phyloP scores from a whole-genome alignment of 768 basidiomycete genomes.

The Pluteus cervinus region DNA sequence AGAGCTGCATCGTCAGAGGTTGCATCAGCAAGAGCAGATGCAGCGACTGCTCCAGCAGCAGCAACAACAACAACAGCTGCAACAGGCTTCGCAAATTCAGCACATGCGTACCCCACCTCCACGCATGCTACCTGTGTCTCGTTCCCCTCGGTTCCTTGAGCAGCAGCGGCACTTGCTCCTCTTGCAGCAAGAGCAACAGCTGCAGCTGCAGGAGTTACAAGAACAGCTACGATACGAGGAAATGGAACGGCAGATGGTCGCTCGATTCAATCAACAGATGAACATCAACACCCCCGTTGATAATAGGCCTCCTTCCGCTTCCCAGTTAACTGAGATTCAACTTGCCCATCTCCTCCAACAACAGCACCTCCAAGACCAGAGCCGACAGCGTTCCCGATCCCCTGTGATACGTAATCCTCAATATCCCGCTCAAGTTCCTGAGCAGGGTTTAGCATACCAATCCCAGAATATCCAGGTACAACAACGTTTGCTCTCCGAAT shows the following conservation, averaged over 20 bases:
- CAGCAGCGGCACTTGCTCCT: slow-evolving; percentile 66
- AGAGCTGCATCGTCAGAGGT: slow-evolving; percentile 27
- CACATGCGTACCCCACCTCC: slow-evolving; percentile 62
- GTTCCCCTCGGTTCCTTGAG: slow-evolving; percentile 76
- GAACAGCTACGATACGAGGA: slow-evolving; percentile 63
- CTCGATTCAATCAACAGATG: slow-evolving; percentile 45
- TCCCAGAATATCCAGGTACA: slow-evolving; percentile 68
- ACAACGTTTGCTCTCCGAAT: slow-evolving; percentile 70
- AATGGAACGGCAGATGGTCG: slow-evolving; percentile 54
- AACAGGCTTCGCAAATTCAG: slow-evolving; percentile 41
- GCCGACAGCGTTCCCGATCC: slow-evolving; percentile 40
- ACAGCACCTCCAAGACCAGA: slow-evolving; percentile 46
- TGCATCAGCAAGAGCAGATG: slow-evolving; percentile 36
- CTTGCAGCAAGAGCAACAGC: slow-evolving; percentile 63
- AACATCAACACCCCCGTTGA: slow-evolving; percentile 14
- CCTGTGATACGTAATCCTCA: slow-evolving; percentile 29
- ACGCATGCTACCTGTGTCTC: slow-evolving; percentile 66
- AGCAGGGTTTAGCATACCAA: slow-evolving; percentile 47
- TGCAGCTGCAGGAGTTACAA: slow-evolving; percentile 49
- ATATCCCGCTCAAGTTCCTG: slow-evolving; percentile 32
- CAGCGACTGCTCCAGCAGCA: slow-evolving; percentile 47
- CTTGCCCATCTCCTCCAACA: slow-evolving; percentile 33
- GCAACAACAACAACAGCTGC: slow-evolving; percentile 46
- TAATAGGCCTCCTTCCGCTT: slow-evolving; percentile 27
- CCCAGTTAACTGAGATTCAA: slow-evolving; percentile 45